A percentile compares a stretch with the other conserved stretches of the same genome.
Evolutionary conservation across 768 basidiomycete species (phyloP).

Genomic region (Tulasnella sp.): DNA sequence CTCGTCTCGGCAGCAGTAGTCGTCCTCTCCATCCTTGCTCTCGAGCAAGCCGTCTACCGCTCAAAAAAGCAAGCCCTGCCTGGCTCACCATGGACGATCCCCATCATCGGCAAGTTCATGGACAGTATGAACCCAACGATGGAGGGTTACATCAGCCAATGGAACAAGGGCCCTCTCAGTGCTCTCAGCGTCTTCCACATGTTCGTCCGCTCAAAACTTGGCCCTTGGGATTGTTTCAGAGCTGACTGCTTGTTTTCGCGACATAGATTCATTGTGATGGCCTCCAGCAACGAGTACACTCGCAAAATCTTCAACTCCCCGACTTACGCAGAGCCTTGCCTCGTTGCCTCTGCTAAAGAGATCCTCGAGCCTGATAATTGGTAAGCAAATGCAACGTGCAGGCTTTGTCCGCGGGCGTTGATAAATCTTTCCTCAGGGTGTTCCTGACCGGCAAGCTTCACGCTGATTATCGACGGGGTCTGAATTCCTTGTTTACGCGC

Average conservation of each 20-base stretch:
- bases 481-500: constrained; percentile 91
- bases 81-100: constrained; percentile 88
- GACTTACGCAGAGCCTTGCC: constrained; percentile 84
- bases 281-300: constrained; percentile 85
- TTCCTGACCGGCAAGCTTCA: constrained; percentile 93
- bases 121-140: constrained; percentile 89
- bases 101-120: constrained; percentile 94
- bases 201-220: constrained; percentile 45
- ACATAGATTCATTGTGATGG: constrained; percentile 96
- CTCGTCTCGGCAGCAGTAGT: constrained; percentile 44
- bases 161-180: constrained; percentile 83
- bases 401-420: neutral
- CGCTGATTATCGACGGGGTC: constrained; percentile 85
- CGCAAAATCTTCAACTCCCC: constrained; percentile 97
- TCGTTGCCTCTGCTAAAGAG: constrained; percentile 86
- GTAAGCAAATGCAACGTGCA: constrained; percentile 42
- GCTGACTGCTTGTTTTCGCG: neutral
- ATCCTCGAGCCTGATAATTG: constrained; percentile 85
- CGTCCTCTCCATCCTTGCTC: constrained; percentile 66
- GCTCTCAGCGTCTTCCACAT: constrained; percentile 97
- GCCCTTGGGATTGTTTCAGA: neutral
- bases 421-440: constrained; percentile 58
- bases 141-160: constrained; percentile 88
- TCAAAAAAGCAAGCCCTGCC: constrained; percentile 86
- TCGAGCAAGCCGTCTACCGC: constrained; percentile 87